Base-by-base conservation (phyloP, 2,329 filamentous ascomycete species). In the Talaromyces verruculosus region DNA sequence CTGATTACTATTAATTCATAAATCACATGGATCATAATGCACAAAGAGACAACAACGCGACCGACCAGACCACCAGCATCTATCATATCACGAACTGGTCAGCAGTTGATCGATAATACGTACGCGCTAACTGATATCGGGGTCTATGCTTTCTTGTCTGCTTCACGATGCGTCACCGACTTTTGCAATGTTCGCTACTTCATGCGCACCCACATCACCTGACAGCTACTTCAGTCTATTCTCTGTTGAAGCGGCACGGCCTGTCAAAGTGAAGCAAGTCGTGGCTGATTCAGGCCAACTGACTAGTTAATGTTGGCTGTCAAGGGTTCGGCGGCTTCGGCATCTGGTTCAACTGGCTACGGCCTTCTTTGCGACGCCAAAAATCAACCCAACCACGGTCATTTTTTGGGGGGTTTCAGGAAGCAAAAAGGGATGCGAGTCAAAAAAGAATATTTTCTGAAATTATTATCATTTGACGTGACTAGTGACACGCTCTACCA, bases 261-360 rank as follows among this genome's bases (percentile, higher is more conserved):
- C 49, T 53, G 15, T 53, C 25, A 53, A 53, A 53, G 49, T 53
- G 49, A 53, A 53, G 49, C 49, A 53, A 51, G 47, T 51, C 47
- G 47, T 51, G 13, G 25, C 47, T 51, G 47, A 30, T 30, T 17
- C 17, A 51, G 25, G 47, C 47, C 47, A 49, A 51, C 15, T 5
- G 49, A n/a, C 28, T 33, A 33, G 35, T 37, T 35, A 35, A 28
- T 10, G 11, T 49, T 51, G 25, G 28, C 15, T n/a, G 25, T 19
- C 17, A n/a, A n/a, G 49, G 17, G 25, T 33, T 30, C 22, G 15
- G 28, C 47, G 13, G 17, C 2, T 10, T n/a, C 47, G 22, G 47
- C 25, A 28, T 1, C 22, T 30, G 47, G 13, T 30, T 47, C 15
- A 51, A 28, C 6, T 49, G 22, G 11, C 22, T 25, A 28, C 49